Percentiles rank a stretch among this genome's conserved stretches.
phyloP scores from a whole-genome alignment of 164 flowering plant genomes.

The Pachysandra terminalis region DNA sequence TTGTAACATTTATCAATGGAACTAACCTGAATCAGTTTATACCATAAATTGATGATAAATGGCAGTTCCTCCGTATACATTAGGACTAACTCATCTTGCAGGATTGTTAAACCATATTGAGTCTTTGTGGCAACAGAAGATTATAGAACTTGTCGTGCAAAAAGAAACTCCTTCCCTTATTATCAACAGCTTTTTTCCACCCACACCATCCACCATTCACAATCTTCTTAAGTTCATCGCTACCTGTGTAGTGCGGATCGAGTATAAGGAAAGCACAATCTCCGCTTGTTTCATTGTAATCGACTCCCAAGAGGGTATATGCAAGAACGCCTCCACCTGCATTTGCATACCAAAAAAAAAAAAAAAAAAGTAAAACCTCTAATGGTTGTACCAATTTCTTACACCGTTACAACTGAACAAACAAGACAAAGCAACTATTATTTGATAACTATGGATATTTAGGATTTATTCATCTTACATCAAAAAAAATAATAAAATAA shows the following conservation, averaged over 20 bases:
- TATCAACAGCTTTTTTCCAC: constrained; percentile 93
- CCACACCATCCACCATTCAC: constrained; percentile 95
- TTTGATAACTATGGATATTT: neutral
- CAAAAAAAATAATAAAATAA: too few relatives aligned
- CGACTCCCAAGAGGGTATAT: constrained; percentile 88
- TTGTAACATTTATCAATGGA: too few relatives aligned
- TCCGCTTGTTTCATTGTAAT: constrained; percentile 83
- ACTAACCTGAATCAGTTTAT: too few relatives aligned
- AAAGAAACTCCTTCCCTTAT: constrained; percentile 85
- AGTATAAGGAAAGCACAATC: constrained; percentile 91
- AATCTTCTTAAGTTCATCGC: constrained; percentile 78
- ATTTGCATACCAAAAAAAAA: constrained; percentile 6
- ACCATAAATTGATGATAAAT: too few relatives aligned
- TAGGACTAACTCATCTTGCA: neutral
- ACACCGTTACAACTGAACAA: neutral
- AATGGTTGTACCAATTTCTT: neutral
- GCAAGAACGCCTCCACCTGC: constrained; percentile 99
- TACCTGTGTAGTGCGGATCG: constrained; percentile 92
- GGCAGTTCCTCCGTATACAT: too few relatives aligned
- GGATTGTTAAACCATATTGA: constrained; percentile 63
- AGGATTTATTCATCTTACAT: too few relatives aligned
- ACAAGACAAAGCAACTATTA: too few relatives aligned
- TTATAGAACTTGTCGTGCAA: constrained; percentile 88
- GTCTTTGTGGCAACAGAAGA: constrained; percentile 88
- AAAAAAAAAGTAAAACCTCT: too few relatives aligned